A percentile compares a stretch with the other conserved stretches of the same genome.
These are phyloP conservation scores for Trichosanthes cucumerina DNA, from an alignment of 306 rosid genomes.

Conservation along the genomic window DNA sequence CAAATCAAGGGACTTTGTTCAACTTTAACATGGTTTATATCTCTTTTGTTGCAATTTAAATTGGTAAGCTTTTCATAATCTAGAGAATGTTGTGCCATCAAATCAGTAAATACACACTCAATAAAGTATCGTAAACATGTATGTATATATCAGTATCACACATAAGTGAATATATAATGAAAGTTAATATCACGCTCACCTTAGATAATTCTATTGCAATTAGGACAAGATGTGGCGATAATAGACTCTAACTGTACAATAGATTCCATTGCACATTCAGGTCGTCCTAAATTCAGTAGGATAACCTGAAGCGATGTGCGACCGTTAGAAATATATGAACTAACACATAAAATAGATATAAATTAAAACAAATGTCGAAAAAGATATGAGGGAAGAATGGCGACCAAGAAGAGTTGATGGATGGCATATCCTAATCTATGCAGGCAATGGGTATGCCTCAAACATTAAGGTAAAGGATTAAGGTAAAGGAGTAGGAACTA, in stretches of 20 bases:
- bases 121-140: too few relatives aligned
- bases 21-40: background rate
- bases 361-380: background rate
- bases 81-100: background rate
- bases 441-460: slow-evolving; percentile 65
- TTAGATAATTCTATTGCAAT: too few relatives aligned
- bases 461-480: slow-evolving; percentile 34
- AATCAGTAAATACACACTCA: background rate
- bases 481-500: slow-evolving; percentile 56
- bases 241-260: too few relatives aligned
- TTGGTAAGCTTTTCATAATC: too few relatives aligned
- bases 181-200: too few relatives aligned
- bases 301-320: too few relatives aligned
- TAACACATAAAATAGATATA: background rate
- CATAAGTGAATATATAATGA: too few relatives aligned
- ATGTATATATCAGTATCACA: too few relatives aligned
- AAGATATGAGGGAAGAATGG: background rate
- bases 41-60: background rate
- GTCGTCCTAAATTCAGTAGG: too few relatives aligned
- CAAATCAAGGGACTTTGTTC: background rate
- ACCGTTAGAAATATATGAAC: background rate
- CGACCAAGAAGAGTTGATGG: slow-evolving; percentile 16
- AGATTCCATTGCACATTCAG: too few relatives aligned
- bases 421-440: slow-evolving; percentile 72
- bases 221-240: too few relatives aligned